phyloP scores from a whole-genome alignment of 2,329 filamentous ascomycete species.

The Cladophialophora carrionii region DNA sequence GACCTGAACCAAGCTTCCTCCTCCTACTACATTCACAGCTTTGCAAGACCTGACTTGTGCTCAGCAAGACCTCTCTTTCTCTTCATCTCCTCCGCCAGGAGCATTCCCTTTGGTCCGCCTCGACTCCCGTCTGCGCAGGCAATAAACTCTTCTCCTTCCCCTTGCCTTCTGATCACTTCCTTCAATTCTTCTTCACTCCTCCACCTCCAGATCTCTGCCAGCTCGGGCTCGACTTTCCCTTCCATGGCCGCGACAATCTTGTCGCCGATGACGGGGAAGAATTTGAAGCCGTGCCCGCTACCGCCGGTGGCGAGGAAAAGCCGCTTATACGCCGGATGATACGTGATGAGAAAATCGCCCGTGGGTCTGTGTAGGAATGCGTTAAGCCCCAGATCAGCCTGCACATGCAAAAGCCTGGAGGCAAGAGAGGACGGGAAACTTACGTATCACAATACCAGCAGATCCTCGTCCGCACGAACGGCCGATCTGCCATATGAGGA shows the following conservation, averaged over 20 bases:
- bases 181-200: constrained; percentile 31
- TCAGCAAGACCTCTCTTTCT: not conserved
- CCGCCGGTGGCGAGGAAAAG: constrained; percentile 58
- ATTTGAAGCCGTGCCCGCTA: constrained; percentile 67
- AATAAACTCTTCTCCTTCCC: constrained; percentile 33
- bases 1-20: not conserved
- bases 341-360: constrained; percentile 71
- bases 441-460: constrained; percentile 77
- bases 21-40: not conserved
- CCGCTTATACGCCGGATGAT: constrained; percentile 61
- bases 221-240: constrained; percentile 48
- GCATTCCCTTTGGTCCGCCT: constrained; percentile 48
- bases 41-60: not conserved
- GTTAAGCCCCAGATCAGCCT: constrained; percentile 1
- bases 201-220: constrained; percentile 52
- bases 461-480: constrained; percentile 65
- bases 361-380: constrained; percentile 47
- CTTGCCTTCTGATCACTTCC: constrained; percentile 5
- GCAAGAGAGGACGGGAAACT: constrained; percentile 9
- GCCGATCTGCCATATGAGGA: constrained; percentile 56
- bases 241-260: constrained; percentile 55
- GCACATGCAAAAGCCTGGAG: not conserved
- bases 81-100: constrained; percentile 46
- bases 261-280: constrained; percentile 66
- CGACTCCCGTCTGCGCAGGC: constrained; percentile 47